Base-by-base conservation (phyloP, 306 rosid species). In the Alnus glutinosa region DNA sequence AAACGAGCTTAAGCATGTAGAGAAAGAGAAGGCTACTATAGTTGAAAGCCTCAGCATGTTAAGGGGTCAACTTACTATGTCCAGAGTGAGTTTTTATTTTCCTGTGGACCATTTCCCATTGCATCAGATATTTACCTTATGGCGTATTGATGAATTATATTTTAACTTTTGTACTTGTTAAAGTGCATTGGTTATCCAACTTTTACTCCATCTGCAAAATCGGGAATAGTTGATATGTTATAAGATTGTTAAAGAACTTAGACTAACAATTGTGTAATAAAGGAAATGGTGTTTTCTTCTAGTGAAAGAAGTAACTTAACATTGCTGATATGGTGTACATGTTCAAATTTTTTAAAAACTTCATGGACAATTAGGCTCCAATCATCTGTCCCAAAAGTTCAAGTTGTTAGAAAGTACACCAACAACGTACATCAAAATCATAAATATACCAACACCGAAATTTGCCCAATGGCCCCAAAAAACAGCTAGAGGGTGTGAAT, bases 1-100 rank as follows among this genome's bases (percentile, higher is more conserved):
- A 81, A 92, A 88, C 23, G 98, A 95, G 80, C 96, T 93, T 49
- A 95, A 93, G 82, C 96, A 84, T 1, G 84, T 90, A 57, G 99
- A 93, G 92, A 95, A 89, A 80, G 99, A 93, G 85, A 95, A 89
- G 76, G 87, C 93, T 77, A 55, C 91, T 19, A 88, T 89, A 80
- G 89, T 79, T 78, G 99, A 93, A 89, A 86, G 74, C 64, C 96
- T 95, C 52, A 85, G 91, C 84, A 85, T 87, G 92, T 77, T 89
- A 73, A 95, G 77, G 86, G 98, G 96, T 52, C 96, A 92, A 61
- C 97, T 95, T 86, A 77, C 95, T 62, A 79, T 92, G 86, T 89
- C 91, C 76, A 89, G 71, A 78, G 99, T 95, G 87, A 91, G 97
- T 88, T 67, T 74, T 59, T 82, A 83, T 79, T 77, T 19, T 30